Conservation (phyloP, 208 protist genomes). For the Acanthamoeba triangularis region DNA sequence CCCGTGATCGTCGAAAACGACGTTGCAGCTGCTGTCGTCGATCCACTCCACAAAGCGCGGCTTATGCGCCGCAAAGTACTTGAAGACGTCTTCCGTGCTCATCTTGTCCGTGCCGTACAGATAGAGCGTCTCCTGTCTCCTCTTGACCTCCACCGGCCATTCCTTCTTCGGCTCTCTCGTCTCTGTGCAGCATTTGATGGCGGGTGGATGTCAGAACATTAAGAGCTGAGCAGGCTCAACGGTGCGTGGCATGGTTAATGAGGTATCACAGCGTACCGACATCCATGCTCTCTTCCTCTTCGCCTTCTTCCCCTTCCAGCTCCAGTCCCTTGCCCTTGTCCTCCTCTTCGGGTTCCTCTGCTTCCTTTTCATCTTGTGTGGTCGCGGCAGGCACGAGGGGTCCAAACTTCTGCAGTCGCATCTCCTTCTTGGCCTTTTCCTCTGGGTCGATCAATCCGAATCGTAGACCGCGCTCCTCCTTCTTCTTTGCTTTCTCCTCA, state of each 20-base stretch:
- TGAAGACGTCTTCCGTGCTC: constrained; percentile 33
- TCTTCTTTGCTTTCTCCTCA: background rate
- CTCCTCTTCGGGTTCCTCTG: background rate
- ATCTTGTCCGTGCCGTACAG: constrained; percentile 34
- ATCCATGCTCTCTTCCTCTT: background rate
- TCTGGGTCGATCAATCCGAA: constrained; percentile 11
- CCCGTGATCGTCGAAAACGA: background rate
- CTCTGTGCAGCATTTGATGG: background rate
- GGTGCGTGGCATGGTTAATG: background rate
- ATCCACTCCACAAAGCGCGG: constrained; percentile 40
- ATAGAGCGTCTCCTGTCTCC: constrained; percentile 8
- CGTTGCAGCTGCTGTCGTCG: constrained; percentile 41
- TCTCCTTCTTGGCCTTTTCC: constrained; percentile 44
- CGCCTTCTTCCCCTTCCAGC: background rate
- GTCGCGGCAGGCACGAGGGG: background rate
- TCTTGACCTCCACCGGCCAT: constrained; percentile 25
- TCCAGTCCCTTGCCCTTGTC: background rate
- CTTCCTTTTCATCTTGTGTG: background rate
- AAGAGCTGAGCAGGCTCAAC: too few species aligned
- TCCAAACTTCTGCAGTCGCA: constrained; percentile 13
- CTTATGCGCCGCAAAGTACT: background rate
- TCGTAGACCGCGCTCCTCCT: constrained; percentile 2
- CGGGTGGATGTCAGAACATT: too few species aligned
- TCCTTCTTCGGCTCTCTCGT: background rate
- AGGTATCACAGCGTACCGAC: background rate